phyloP scores from a whole-genome alignment of 2,329 filamentous ascomycete species.

The Gnomoniopsis sp. region DNA sequence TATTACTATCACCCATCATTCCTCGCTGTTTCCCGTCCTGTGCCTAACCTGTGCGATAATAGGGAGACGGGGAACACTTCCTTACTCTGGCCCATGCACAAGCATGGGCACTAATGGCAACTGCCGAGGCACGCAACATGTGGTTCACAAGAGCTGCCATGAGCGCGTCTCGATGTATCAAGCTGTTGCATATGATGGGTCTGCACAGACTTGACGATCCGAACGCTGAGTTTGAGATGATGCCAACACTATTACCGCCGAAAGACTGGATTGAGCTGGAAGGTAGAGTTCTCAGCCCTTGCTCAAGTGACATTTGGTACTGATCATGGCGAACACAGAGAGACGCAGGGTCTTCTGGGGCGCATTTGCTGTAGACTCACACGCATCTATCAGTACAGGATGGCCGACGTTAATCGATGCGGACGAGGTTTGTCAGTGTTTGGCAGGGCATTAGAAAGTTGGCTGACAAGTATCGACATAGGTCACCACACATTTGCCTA shows the following conservation, averaged over 20 bases:
- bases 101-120: conserved; percentile 70
- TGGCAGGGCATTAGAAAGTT: too few relatives aligned
- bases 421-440: conserved; percentile 49
- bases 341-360: conserved; percentile 84
- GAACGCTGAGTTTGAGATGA: conserved; percentile 53
- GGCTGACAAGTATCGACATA: conserved; percentile 22
- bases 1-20: neutral
- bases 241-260: conserved; percentile 70
- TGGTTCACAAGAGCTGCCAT: conserved; percentile 83
- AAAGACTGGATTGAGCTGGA: conserved; percentile 74
- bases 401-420: conserved; percentile 83
- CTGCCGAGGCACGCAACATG: conserved; percentile 81
- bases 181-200: conserved; percentile 80
- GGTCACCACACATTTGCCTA: conserved; percentile 77
- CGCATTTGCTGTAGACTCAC: conserved; percentile 76
- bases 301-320: neutral
- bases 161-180: conserved; percentile 67
- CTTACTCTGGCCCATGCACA: conserved; percentile 79
- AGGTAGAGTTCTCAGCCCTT: neutral
- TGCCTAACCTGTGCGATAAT: neutral
- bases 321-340: conserved; percentile 57
- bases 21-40: neutral
- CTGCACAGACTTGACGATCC: conserved; percentile 72
- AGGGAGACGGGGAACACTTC: conserved; percentile 74
- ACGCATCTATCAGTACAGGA: conserved; percentile 83